Evolutionary conservation across 2,329 filamentous ascomycete genomes (phyloP), one percentile per base, ranked within the genome.

Genomic region (Camptophora hylomeconis): DNA sequence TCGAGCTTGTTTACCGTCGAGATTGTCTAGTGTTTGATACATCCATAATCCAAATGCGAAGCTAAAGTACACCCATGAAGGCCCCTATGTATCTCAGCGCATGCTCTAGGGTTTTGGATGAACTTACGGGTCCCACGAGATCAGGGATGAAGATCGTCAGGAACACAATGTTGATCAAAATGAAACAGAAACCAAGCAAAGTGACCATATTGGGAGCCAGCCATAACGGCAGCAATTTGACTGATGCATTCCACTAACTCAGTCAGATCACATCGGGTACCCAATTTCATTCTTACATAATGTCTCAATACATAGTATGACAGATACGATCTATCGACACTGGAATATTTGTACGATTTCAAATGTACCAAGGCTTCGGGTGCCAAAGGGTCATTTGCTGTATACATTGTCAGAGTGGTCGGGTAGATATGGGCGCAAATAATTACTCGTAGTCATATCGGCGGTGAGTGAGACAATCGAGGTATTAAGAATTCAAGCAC

Each of bases 11-110:
- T 98, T 98, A 45, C 89, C 89, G 55, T 98, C 89, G 40, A 95
- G 79, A 54, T 98, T 98, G 63, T 98, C 89, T 78, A 98, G 86
- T 9, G 89, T 98, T 45, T 89, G 92, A 58, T 95, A 77, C 81
- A 92, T 89, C 78, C 92, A 98, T 35, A 98, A 69, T 21, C 89
- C 89, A 41, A 92, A 71, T 2, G 86, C 87, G 54, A 95, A 95
- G 58, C 83, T 93, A 52, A 82, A 92, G 62, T 93, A 95, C 12
- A 95, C 57, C 87, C 89, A 95, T 47, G 77, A 69, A 6, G 86
- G 84, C 12, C 76, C 82, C 76, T 89, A 49, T 28, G 14, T 10
- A 7, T n/a, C 7, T 10, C 14, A 20, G 12, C 13, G 4, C 15
- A 5, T n/a, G n/a, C n/a, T n/a, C n/a, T n/a, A n/a, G n/a, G n/a